Evolutionary conservation across 2,329 filamentous ascomycete genomes (phyloP).

Genomic region (Ophiostoma tasmaniense): DNA sequence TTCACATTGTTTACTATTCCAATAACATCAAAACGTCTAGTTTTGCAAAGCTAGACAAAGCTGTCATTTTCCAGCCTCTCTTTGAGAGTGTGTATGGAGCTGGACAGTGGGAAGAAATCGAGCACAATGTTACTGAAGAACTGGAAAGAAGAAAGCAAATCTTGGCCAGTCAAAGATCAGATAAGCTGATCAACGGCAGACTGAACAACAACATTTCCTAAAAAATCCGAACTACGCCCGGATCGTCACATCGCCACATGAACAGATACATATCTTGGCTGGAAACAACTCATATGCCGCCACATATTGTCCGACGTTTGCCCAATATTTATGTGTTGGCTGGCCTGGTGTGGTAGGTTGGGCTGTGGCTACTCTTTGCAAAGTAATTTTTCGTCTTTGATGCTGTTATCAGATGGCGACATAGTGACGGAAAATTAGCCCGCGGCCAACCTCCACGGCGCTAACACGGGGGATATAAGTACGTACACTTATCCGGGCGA

Average conservation of each 20-base stretch:
- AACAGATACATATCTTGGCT: neutral
- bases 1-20: too few relatives aligned
- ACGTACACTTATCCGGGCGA: neutral
- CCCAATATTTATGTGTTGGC: neutral
- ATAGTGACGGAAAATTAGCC: neutral
- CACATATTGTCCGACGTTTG: neutral
- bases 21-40: too few relatives aligned
- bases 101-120: too few relatives aligned
- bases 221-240: too few relatives aligned
- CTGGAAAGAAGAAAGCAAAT: too few relatives aligned
- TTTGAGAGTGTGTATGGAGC: too few relatives aligned
- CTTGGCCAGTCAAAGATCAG: too few relatives aligned
- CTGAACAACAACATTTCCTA: too few relatives aligned
- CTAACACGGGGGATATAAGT: neutral
- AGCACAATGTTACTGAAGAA: too few relatives aligned
- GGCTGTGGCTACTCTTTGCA: neutral
- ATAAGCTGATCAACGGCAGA: too few relatives aligned
- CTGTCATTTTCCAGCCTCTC: too few relatives aligned
- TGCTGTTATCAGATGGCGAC: neutral
- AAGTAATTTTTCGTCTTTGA: neutral
- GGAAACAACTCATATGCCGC: neutral
- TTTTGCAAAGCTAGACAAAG: too few relatives aligned
- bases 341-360: neutral
- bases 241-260: neutral
- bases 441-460: constrained; percentile 4